A percentile compares a stretch with the other conserved stretches of the same genome.
These are phyloP conservation scores for Begonia loranthoides DNA, from an alignment of 306 rosid genomes.

Conservation along the genomic window DNA sequence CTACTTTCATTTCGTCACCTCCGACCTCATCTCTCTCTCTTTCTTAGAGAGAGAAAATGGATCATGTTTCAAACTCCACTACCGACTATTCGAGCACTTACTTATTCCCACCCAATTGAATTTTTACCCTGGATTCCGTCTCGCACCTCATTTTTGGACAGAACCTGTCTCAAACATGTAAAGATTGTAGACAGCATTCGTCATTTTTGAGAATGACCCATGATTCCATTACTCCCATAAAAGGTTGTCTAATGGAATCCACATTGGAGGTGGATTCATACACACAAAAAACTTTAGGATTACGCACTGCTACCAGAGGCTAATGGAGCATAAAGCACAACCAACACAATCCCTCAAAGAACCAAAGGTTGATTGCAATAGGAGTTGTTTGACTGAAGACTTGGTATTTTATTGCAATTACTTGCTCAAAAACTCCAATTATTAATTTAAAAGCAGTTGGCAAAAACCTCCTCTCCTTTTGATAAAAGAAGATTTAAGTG, in stretches of 20 bases:
- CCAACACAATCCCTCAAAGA: constrained; percentile 16
- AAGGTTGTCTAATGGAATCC: constrained; percentile 25
- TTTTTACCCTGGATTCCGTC: background rate
- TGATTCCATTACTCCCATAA: constrained; percentile 1
- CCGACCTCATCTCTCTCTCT: background rate
- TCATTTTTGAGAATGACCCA: background rate
- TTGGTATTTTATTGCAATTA: background rate
- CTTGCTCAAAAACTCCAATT: background rate
- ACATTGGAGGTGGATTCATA: constrained; percentile 25
- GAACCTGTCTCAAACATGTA: too few species aligned
- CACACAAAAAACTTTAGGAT: constrained; percentile 7
- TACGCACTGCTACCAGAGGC: constrained; percentile 4
- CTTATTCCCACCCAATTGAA: background rate
- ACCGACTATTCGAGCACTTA: constrained; percentile 5
- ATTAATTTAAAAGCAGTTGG: background rate
- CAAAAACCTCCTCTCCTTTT: background rate
- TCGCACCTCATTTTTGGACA: background rate
- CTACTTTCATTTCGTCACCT: too few species aligned
- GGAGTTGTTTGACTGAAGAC: constrained; percentile 1
- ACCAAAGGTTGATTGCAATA: background rate
- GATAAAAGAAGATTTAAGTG: background rate
- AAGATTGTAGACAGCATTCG: too few species aligned
- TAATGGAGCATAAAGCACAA: constrained; percentile 20
- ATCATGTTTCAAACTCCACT: constrained; percentile 7
- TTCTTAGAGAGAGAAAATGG: constrained; percentile 1